Conservation (phyloP, 176 grass and related monocot genomes). For the Puya raimondii region DNA sequence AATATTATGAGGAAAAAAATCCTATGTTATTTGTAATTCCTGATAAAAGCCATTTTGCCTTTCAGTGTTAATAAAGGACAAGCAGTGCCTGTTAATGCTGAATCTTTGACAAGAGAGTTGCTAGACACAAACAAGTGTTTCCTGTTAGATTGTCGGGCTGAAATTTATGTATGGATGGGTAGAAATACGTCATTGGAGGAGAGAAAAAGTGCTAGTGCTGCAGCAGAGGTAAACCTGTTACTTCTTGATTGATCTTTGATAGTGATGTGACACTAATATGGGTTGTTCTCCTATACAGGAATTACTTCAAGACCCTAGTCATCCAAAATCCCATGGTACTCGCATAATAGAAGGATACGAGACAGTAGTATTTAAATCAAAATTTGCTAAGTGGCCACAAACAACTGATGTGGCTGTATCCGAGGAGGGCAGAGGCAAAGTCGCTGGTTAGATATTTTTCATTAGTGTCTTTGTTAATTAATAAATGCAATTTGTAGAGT, state of each 20-base stretch:
- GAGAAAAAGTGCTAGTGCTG: constrained; percentile 76
- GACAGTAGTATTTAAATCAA: constrained; percentile 74
- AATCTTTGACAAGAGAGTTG: constrained; percentile 58
- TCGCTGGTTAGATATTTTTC: constrained; percentile 50
- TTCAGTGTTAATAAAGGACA: constrained; percentile 79
- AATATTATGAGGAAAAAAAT: neutral
- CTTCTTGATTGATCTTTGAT: constrained; percentile 12
- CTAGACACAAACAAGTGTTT: constrained; percentile 87
- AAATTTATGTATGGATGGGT: constrained; percentile 96
- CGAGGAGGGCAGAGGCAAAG: constrained; percentile 96
- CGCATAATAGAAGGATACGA: constrained; percentile 98
- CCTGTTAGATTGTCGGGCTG: constrained; percentile 68
- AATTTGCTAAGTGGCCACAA: constrained; percentile 91
- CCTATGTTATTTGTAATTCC: neutral
- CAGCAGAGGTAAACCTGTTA: constrained; percentile 66
- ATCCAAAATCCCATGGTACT: constrained; percentile 61
- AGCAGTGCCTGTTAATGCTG: constrained; percentile 38
- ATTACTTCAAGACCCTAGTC: constrained; percentile 50
- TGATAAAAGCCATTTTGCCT: constrained; percentile 15
- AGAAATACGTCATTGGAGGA: constrained; percentile 78
- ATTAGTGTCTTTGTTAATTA: neutral
- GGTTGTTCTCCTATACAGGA: constrained; percentile 42
- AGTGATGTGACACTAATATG: neutral
- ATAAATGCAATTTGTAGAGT: neutral
- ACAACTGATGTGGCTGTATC: constrained; percentile 85